These are phyloP conservation scores for Adansonia rubrostipa DNA, from an alignment of 441 rosid species.

Conservation along the genomic window DNA sequence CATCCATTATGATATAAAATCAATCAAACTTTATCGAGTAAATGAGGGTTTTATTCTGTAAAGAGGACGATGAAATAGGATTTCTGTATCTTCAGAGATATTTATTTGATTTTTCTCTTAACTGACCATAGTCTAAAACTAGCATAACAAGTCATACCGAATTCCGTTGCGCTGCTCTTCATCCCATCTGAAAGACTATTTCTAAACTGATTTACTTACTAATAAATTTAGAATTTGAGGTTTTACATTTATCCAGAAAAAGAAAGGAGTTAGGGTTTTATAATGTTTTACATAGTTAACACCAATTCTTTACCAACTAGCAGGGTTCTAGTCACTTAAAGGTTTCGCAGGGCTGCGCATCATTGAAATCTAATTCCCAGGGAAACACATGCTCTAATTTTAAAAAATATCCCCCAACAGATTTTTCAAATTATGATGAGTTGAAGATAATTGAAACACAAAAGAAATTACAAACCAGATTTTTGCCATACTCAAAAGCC, in stretches of 20 bases:
- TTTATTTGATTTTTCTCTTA: neutral
- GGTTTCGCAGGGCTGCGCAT: neutral
- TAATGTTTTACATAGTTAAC: neutral
- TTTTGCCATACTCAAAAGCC: conserved; percentile 93
- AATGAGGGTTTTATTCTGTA: neutral
- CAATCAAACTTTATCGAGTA: neutral
- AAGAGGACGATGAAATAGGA: neutral
- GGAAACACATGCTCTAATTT: neutral
- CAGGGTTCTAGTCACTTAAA: neutral
- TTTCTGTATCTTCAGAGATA: neutral
- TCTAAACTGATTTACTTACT: neutral
- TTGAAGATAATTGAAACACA: neutral
- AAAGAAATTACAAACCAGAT: conserved; percentile 70
- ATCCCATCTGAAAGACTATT: neutral
- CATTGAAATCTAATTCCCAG: neutral
- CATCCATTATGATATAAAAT: neutral
- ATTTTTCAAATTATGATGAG: neutral
- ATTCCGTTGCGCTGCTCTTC: neutral
- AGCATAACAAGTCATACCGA: neutral
- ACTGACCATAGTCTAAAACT: neutral
- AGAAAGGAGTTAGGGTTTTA: neutral
- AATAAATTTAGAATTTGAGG: neutral
- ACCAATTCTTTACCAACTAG: neutral
- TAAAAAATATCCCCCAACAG: neutral
- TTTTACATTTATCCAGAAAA: conserved; percentile 9